Percentiles rank a stretch among this genome's conserved stretches.
Conservation (phyloP, 495 filamentous ascomycete species). For the Aspergillus sparsus region DNA sequence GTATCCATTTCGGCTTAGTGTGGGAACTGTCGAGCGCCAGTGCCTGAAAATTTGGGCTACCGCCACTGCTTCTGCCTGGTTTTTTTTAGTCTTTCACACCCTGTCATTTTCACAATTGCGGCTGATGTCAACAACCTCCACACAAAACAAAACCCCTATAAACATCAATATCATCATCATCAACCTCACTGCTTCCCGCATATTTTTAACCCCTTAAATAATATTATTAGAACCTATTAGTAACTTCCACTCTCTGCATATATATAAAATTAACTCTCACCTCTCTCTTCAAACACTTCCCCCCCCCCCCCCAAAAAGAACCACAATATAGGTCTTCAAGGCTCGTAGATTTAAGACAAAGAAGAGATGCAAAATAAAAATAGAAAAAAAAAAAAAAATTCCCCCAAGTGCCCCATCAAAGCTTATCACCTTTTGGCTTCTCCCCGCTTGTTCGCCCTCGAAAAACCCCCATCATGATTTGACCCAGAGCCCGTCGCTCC, state of each 20-base stretch:
- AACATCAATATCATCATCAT: too few relatives aligned
- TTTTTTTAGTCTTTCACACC: background rate
- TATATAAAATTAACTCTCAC: too few relatives aligned
- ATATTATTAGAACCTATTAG: too few relatives aligned
- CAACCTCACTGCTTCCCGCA: too few relatives aligned
- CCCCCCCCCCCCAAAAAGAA: too few relatives aligned
- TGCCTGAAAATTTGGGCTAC: constrained; percentile 17
- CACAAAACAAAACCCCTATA: background rate
- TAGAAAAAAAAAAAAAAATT: constrained; percentile 14
- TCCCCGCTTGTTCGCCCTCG: constrained; percentile 37
- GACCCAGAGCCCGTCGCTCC: constrained; percentile 19
- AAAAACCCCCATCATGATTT: constrained; percentile 31
- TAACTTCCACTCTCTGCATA: too few relatives aligned
- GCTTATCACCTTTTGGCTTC: constrained; percentile 40
- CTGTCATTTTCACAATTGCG: background rate
- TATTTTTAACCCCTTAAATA: too few relatives aligned
- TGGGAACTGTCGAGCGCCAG: background rate
- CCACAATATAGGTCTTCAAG: too few relatives aligned
- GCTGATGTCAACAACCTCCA: too few relatives aligned
- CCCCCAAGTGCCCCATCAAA: constrained; percentile 22
- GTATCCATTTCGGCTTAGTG: constrained; percentile 16
- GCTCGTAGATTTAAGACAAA: too few relatives aligned
- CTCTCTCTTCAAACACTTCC: too few relatives aligned
- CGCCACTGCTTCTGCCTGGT: background rate
- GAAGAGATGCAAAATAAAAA: constrained; percentile 6